phyloP scores from a whole-genome alignment of 768 basidiomycete species.

The Pisolithus marmoratus region DNA sequence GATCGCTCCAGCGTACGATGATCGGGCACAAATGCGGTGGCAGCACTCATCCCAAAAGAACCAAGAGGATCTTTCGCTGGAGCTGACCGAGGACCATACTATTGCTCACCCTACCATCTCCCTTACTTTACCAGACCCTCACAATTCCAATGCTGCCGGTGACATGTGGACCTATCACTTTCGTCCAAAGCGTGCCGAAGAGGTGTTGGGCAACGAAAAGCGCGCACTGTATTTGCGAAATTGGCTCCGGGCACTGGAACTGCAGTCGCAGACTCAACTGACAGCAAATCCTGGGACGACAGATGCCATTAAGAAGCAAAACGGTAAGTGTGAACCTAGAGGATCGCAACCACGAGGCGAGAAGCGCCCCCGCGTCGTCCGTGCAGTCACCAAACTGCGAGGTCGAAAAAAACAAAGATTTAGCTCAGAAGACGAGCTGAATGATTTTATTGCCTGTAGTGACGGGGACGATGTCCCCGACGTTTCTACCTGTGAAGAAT shows the following conservation, averaged over 20 bases:
- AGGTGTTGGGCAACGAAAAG: slow-evolving; percentile 74
- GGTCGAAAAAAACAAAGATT: slow-evolving; percentile 50
- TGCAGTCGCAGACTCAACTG: slow-evolving; percentile 35
- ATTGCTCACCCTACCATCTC: slow-evolving; percentile 47
- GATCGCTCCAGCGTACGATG: neutral
- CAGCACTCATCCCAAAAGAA: slow-evolving; percentile 9
- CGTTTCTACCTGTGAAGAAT: slow-evolving; percentile 33
- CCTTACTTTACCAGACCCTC: slow-evolving; percentile 27
- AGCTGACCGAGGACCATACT: slow-evolving; percentile 14
- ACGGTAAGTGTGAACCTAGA: slow-evolving; percentile 18
- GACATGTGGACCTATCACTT: slow-evolving; percentile 71
- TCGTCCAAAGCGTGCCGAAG: slow-evolving; percentile 64
- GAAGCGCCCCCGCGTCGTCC: slow-evolving; percentile 58
- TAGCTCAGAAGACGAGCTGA: slow-evolving; percentile 49
- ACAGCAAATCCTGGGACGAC: slow-evolving; percentile 3
- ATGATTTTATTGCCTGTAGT: slow-evolving; percentile 51
- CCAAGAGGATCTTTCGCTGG: slow-evolving; percentile 9
- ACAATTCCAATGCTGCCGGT: slow-evolving; percentile 22
- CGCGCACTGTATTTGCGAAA: slow-evolving; percentile 67
- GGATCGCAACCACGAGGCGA: slow-evolving; percentile 28
- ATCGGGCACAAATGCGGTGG: neutral
- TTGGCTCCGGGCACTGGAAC: slow-evolving; percentile 70
- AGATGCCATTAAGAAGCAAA: slow-evolving; percentile 10
- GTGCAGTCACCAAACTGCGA: slow-evolving; percentile 42
- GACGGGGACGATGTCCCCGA: slow-evolving; percentile 23